A percentile compares a stretch with the other conserved stretches of the same genome.
These are phyloP conservation scores for Fonsecaea monophora DNA, from an alignment of 2,329 filamentous ascomycete genomes.

Conservation along the genomic window DNA sequence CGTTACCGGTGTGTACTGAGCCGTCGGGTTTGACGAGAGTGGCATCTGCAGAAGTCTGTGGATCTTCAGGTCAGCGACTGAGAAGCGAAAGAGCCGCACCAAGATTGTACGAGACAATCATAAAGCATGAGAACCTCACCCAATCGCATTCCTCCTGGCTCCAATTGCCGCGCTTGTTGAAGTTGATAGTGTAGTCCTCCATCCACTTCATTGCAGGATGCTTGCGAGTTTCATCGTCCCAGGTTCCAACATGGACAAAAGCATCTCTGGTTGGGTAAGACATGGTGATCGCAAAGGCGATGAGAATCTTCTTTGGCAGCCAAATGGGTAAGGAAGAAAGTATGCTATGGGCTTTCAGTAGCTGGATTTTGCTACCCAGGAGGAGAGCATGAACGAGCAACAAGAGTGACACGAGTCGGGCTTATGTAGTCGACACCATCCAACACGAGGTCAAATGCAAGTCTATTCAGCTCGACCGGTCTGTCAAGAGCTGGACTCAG, in stretches of 20 bases:
- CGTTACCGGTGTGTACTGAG: conserved; percentile 20
- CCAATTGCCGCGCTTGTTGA: conserved; percentile 30
- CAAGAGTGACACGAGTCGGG: not conserved
- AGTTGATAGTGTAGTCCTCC: conserved; percentile 34
- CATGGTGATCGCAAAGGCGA: conserved; percentile 19
- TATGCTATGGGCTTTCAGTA: not conserved
- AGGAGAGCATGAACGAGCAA: not conserved
- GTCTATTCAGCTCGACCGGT: conserved; percentile 2
- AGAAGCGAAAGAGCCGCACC: not conserved
- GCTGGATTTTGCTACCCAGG: not conserved
- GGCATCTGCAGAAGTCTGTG: conserved; percentile 24
- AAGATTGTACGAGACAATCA: not conserved
- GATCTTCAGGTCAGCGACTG: not conserved
- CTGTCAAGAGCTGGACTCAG: not conserved
- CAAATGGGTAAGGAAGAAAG: not conserved
- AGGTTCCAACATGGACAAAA: conserved; percentile 33
- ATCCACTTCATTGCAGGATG: conserved; percentile 40
- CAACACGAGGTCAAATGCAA: not conserved
- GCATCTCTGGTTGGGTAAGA: conserved; percentile 33
- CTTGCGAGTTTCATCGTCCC: conserved; percentile 35
- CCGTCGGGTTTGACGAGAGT: conserved; percentile 33
- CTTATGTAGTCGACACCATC: conserved; percentile 4
- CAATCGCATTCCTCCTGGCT: conserved; percentile 27
- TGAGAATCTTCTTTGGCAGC: not conserved
- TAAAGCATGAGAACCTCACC: not conserved